phyloP scores from a whole-genome alignment of 2,329 filamentous ascomycete genomes.

The Monilinia fructicola region DNA sequence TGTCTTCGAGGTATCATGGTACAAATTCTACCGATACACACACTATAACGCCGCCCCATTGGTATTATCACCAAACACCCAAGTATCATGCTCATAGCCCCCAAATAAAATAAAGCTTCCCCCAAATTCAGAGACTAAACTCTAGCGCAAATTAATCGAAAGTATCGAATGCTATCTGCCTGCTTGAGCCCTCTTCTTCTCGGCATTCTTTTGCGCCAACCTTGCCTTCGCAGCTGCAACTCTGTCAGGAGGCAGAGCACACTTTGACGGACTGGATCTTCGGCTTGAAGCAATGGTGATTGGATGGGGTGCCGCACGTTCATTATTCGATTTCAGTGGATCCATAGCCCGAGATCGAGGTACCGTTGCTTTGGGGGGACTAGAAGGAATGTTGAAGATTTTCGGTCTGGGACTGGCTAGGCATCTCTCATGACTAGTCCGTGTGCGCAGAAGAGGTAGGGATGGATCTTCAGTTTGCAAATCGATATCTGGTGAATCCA shows the following conservation, averaged over 20 bases:
- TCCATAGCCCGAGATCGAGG: constrained; percentile 28
- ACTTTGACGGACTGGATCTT: constrained; percentile 31
- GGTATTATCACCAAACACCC: constrained; percentile 15
- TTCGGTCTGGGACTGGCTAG: constrained; percentile 35
- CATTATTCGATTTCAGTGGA: constrained; percentile 28
- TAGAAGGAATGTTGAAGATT: constrained; percentile 37
- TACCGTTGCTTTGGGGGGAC: constrained; percentile 34
- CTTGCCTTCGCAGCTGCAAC: constrained; percentile 41
- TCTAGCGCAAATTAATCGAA: neutral
- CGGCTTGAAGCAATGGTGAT: constrained; percentile 29
- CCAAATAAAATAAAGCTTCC: neutral
- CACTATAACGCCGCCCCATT: constrained; percentile 13
- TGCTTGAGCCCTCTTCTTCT: constrained; percentile 33
- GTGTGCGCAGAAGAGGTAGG: constrained; percentile 23
- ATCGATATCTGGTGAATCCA: constrained; percentile 28
- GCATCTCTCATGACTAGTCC: constrained; percentile 29
- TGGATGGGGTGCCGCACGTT: constrained; percentile 21
- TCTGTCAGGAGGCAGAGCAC: constrained; percentile 39
- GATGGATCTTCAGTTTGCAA: constrained; percentile 31
- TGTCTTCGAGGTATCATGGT: constrained; percentile 17
- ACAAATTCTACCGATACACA: constrained; percentile 10
- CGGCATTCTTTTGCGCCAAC: constrained; percentile 38
- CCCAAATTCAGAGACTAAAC: neutral
- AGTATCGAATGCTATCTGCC: constrained; percentile 21
- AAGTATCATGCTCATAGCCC: constrained; percentile 20